These are phyloP conservation scores for Trichosporon sp. DNA, from an alignment of 1,284 basidiomycete genomes.

Conservation along the genomic window DNA sequence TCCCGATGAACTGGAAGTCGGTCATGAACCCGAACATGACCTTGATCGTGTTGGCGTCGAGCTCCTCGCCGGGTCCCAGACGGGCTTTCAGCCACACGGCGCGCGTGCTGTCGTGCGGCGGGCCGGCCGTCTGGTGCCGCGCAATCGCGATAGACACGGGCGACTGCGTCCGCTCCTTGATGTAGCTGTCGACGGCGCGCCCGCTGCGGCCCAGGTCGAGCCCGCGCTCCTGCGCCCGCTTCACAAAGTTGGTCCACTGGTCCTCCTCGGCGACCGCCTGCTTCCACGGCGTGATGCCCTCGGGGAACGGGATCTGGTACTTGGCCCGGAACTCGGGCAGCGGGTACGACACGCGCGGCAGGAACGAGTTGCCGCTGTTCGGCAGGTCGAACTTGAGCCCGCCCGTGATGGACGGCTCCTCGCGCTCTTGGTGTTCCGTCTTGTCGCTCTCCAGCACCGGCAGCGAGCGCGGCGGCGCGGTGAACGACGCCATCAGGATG, in stretches of 20 bases:
- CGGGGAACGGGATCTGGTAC: slow-evolving; percentile 38
- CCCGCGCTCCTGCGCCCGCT: slow-evolving; percentile 17
- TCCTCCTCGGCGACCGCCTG: slow-evolving; percentile 61
- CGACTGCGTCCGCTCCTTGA: slow-evolving; percentile 60
- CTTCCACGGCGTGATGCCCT: slow-evolving; percentile 58
- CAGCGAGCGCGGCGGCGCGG: slow-evolving; percentile 55
- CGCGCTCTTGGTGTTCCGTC: neutral
- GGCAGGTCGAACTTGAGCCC: slow-evolving; percentile 17
- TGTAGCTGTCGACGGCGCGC: slow-evolving; percentile 47
- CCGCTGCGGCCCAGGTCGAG: slow-evolving; percentile 21
- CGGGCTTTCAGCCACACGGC: slow-evolving; percentile 74
- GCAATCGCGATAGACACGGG: slow-evolving; percentile 61
- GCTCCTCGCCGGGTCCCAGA: slow-evolving; percentile 57
- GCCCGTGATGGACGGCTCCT: slow-evolving; percentile 18
- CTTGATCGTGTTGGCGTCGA: slow-evolving; percentile 74
- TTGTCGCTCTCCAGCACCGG: neutral
- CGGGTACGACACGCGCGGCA: slow-evolving; percentile 7
- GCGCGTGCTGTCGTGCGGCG: slow-evolving; percentile 46
- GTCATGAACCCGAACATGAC: slow-evolving; percentile 82
- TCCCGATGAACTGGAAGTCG: slow-evolving; percentile 71
- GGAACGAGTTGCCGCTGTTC: neutral
- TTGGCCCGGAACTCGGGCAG: slow-evolving; percentile 18
- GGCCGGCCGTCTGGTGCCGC: slow-evolving; percentile 13
- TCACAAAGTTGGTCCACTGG: slow-evolving; percentile 45
- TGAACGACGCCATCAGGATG: slow-evolving; percentile 79